phyloP scores from a whole-genome alignment of 768 basidiomycete species.

The Phlegmacium glaucopus region DNA sequence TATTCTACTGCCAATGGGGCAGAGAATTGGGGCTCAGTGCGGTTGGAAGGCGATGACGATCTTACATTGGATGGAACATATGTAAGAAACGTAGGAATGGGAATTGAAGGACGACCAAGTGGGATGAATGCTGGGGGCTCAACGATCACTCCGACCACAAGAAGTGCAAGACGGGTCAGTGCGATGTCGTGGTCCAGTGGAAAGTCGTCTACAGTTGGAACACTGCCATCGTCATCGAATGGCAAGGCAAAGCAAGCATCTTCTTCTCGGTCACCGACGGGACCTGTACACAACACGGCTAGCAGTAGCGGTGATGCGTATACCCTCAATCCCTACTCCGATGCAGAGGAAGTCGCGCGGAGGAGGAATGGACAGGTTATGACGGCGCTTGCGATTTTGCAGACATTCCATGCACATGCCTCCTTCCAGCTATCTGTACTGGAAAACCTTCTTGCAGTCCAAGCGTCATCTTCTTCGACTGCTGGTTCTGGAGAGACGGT shows the following conservation, averaged over 20 bases:
- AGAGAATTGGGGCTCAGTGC: slow-evolving; percentile 54
- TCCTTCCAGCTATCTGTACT: slow-evolving; percentile 53
- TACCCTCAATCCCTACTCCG: slow-evolving; percentile 10
- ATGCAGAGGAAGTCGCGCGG: slow-evolving; percentile 19
- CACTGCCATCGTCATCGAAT: slow-evolving; percentile 5
- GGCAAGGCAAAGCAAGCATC: slow-evolving; percentile 32
- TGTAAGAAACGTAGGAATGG: slow-evolving; percentile 56
- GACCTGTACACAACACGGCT: neutral
- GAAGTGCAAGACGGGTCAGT: slow-evolving; percentile 41
- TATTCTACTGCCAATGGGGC: slow-evolving; percentile 48
- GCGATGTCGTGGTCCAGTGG: slow-evolving; percentile 50
- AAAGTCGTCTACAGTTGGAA: slow-evolving; percentile 28
- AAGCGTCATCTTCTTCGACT: slow-evolving; percentile 3
- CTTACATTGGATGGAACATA: slow-evolving; percentile 35
- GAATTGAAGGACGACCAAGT: slow-evolving; percentile 66
- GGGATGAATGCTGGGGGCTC: slow-evolving; percentile 19
- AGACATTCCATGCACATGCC: slow-evolving; percentile 66
- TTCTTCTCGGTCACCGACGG: slow-evolving; percentile 5
- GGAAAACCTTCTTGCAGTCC: slow-evolving; percentile 10
- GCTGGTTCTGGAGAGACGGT: slow-evolving; percentile 19
- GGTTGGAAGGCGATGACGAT: slow-evolving; percentile 68
- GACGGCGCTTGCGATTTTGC: slow-evolving; percentile 55
- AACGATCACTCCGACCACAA: slow-evolving; percentile 26
- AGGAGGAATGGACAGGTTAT: slow-evolving; percentile 32
- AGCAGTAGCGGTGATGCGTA: slow-evolving; percentile 10